Conservation (phyloP, 257 asterid genomes). For the Buddleja alternifolia region DNA sequence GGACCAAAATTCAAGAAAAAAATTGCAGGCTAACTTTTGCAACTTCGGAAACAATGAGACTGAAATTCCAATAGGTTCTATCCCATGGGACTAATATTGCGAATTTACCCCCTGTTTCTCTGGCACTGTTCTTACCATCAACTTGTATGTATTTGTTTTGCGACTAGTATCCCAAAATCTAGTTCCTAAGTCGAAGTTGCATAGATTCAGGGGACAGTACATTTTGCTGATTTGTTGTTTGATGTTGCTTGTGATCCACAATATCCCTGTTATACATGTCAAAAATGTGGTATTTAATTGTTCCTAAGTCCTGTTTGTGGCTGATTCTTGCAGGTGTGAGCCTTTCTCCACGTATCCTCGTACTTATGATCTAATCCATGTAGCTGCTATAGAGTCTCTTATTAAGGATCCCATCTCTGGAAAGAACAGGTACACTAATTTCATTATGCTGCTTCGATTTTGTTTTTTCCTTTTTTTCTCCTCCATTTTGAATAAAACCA, state of each 20-base stretch:
- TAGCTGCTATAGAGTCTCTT: conserved; percentile 75
- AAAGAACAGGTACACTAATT: conserved; percentile 60
- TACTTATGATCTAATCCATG: conserved; percentile 92
- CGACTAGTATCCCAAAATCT: too few species aligned
- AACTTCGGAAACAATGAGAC: too few species aligned
- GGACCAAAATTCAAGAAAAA: too few species aligned
- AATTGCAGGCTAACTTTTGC: too few species aligned
- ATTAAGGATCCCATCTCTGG: conserved; percentile 66
- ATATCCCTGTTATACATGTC: conserved; percentile 4
- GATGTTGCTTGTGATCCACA: background rate
- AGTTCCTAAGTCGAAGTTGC: background rate
- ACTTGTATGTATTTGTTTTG: background rate
- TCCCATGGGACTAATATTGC: too few species aligned
- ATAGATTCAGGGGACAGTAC: background rate
- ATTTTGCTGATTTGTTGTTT: background rate
- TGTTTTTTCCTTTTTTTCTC: too few species aligned
- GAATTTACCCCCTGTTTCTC: too few species aligned
- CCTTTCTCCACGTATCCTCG: conserved; percentile 99
- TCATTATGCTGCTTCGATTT: background rate
- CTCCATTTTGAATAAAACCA: too few species aligned
- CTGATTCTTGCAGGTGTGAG: conserved; percentile 79
- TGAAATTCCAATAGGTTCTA: too few species aligned
- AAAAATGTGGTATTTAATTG: conserved; percentile 11
- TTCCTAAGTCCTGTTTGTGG: conserved; percentile 21
- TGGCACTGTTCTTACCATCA: background rate